Evolutionary conservation across 148 eudicot species (phyloP).

Genomic region (Camellia sinensis): DNA sequence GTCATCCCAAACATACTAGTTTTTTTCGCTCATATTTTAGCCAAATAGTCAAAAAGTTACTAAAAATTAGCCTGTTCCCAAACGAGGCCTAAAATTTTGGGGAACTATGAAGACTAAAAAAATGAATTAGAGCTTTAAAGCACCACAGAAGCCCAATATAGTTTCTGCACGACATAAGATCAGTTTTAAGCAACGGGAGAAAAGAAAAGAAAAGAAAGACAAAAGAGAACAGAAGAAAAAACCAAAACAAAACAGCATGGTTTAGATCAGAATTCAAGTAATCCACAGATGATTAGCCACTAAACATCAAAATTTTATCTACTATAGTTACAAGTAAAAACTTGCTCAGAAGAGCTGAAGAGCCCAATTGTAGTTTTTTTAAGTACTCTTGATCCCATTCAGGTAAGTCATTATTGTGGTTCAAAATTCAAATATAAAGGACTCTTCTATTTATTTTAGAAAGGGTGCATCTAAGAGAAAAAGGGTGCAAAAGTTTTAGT

Average conservation of each 20-base stretch:
- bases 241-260: too few relatives aligned
- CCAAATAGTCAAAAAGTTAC: too few relatives aligned
- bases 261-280: too few relatives aligned
- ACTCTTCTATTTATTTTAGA: background rate
- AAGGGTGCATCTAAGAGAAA: background rate
- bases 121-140: background rate
- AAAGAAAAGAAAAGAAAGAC: background rate
- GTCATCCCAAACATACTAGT: too few relatives aligned
- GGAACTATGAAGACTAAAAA: background rate
- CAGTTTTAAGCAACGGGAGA: background rate
- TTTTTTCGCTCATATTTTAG: too few relatives aligned
- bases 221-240: background rate
- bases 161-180: background rate
- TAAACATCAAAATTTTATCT: too few relatives aligned
- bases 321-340: too few relatives aligned
- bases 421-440: background rate
- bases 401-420: background rate
- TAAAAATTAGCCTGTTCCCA: too few relatives aligned
- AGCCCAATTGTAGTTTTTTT: too few relatives aligned
- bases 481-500: background rate
- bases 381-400: background rate
- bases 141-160: background rate
- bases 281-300: too few relatives aligned
- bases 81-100: too few relatives aligned
- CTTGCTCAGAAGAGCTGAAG: too few relatives aligned